phyloP scores from a whole-genome alignment of 805 yeast genomes.

The Saccharomycopsis olivae region DNA sequence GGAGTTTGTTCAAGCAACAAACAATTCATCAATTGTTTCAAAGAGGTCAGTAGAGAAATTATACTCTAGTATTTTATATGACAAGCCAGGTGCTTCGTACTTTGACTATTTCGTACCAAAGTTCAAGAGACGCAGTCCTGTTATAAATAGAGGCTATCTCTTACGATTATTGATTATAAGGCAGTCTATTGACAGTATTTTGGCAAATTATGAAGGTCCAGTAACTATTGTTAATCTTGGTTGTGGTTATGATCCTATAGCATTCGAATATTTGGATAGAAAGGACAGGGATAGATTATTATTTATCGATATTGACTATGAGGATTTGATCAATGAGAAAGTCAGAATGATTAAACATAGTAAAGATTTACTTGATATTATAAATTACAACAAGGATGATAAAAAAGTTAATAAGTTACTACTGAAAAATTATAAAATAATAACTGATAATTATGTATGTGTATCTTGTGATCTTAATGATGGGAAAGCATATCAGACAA shows the following conservation, averaged over 20 bases:
- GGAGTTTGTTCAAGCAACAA: slow-evolving; percentile 67
- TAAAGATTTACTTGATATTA: slow-evolving; percentile 33
- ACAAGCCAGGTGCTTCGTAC: slow-evolving; percentile 28
- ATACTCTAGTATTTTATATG: slow-evolving; percentile 28
- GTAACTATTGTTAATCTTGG: slow-evolving; percentile 57
- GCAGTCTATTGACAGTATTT: slow-evolving; percentile 38
- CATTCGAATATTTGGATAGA: slow-evolving; percentile 42
- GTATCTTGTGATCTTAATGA: slow-evolving; percentile 61
- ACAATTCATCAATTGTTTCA: slow-evolving; percentile 74
- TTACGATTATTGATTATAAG: slow-evolving; percentile 62
- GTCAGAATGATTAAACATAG: slow-evolving; percentile 35
- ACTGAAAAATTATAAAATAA: slow-evolving; percentile 1
- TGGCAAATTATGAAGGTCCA: slow-evolving; percentile 22
- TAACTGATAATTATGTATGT: slow-evolving; percentile 38
- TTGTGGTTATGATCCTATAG: slow-evolving; percentile 64
- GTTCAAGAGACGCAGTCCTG: slow-evolving; percentile 62
- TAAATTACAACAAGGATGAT: slow-evolving; percentile 27
- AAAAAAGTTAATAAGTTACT: not conserved
- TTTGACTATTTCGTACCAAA: slow-evolving; percentile 60
- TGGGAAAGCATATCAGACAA: slow-evolving; percentile 26
- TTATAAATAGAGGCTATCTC: slow-evolving; percentile 80
- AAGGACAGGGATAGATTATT: too few species aligned
- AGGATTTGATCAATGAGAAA: slow-evolving; percentile 53
- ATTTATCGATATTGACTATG: slow-evolving; percentile 68
- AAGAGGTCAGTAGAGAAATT: slow-evolving; percentile 69